Base-by-base conservation (phyloP, 129 eudicot genomes). In the Solidago caesia region DNA sequence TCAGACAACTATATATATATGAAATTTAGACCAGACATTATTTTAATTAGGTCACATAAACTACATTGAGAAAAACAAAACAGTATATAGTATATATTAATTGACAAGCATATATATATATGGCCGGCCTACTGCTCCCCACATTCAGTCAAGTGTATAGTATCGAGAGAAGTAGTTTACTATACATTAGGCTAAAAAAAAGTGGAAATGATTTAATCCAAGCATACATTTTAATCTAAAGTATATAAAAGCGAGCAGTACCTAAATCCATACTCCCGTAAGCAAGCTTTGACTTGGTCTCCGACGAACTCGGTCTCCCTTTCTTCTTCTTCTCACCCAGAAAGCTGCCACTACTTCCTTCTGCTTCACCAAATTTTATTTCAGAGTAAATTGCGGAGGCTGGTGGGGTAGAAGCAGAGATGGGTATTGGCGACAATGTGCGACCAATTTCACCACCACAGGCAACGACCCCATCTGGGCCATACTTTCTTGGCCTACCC, bases 401-500 rank as follows among this genome's bases (percentile, higher is more conserved):
- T 21, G 85, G 84, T 44, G 83, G 86, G 42, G 81, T 85, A 14
- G 91, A 75, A 6, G 85, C 76, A 8, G 93, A 87, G 62, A 87
- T 56, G 16, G 90, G 92, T 58, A 72, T 46, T 47, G 96, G 84
- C 3, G 92, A 83, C 79, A 83, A 77, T 11, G 80, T 51, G 57
- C 67, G 52, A 33, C 70, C 70, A 57, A 56, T 67, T 57, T 68
- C 80, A 58, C 77, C 79, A 2, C 81, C 71, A 49, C 67, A 71
- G 4, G 69, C 45, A 49, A 45, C 41, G 45, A 81, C 65, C 15
- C 88, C 92, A 67, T 81, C 91, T 4, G 96, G 88, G 5, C 63
- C 84, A 77, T 92, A 87, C 78, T 87, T 92, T 68, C 97, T 78
- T 15, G 97, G 97, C 52, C 96, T 77, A 14, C 97, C 97, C 76